phyloP scores from a whole-genome alignment of 176 grass and related monocot species.

The Juncus inflexus region DNA sequence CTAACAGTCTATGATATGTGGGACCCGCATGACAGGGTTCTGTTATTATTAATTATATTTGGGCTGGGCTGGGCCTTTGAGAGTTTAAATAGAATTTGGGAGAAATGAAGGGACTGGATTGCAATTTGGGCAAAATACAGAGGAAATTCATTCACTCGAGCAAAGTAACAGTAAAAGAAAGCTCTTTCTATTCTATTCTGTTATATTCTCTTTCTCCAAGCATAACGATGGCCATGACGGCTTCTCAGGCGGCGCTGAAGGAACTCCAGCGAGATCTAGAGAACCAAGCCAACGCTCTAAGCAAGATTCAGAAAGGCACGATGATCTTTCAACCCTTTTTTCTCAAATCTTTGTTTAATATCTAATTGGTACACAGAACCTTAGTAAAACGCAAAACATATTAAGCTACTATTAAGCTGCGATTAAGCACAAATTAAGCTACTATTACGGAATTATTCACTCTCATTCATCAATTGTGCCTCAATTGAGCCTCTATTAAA shows the following conservation, averaged over 20 bases:
- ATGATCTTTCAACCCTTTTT: neutral
- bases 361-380: slow-evolving; percentile 12
- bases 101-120: neutral
- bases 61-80: too few species aligned
- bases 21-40: neutral
- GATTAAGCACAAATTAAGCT: neutral
- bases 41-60: neutral
- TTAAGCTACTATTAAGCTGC: neutral
- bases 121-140: too few species aligned
- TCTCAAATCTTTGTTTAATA: neutral
- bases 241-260: slow-evolving; percentile 43
- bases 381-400: slow-evolving; percentile 18
- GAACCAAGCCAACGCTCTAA: slow-evolving; percentile 65
- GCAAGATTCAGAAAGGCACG: slow-evolving; percentile 92
- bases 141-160: too few species aligned
- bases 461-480: too few species aligned
- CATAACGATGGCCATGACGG: slow-evolving; percentile 27
- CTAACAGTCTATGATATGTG: too few species aligned
- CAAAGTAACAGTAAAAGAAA: too few species aligned
- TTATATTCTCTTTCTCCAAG: too few species aligned
- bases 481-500: too few species aligned
- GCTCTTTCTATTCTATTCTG: too few species aligned
- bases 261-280: slow-evolving; percentile 94
- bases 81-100: too few species aligned
- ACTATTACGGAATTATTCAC: neutral